Evolutionary conservation across 495 filamentous ascomycete species (phyloP).

Genomic region (Xylaria telfairii): DNA sequence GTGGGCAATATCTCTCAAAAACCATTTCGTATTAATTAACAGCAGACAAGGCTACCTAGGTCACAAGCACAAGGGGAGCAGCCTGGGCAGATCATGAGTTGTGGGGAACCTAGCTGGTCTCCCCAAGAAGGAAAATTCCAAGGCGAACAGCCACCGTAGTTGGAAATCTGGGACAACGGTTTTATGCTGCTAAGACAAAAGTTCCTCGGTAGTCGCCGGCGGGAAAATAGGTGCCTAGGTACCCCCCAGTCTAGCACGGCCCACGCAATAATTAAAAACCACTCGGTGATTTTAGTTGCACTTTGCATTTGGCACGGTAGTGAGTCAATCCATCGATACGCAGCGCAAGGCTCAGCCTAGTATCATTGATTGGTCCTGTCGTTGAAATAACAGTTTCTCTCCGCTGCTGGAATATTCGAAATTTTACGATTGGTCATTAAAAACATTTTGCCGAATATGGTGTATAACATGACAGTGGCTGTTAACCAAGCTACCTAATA

Average conservation of each 20-base stretch:
- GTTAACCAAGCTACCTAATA: background rate
- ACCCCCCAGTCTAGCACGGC: background rate
- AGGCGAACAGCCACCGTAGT: background rate
- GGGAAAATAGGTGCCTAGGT: background rate
- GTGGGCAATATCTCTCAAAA: background rate
- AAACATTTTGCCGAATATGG: background rate
- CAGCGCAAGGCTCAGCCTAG: background rate
- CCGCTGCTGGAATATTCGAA: background rate
- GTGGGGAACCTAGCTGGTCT: background rate
- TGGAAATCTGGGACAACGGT: background rate
- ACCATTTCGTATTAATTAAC: constrained; percentile 3
- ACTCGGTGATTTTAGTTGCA: background rate
- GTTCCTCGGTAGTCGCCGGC: background rate
- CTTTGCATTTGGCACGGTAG: background rate
- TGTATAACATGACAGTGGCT: too few relatives aligned
- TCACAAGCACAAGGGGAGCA: background rate
- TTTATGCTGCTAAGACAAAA: background rate
- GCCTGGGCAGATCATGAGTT: background rate
- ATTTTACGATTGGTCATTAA: constrained; percentile 21
- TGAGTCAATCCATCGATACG: background rate
- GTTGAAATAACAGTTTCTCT: background rate
- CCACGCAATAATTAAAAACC: constrained; percentile 6
- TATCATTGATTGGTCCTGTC: background rate
- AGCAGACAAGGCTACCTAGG: background rate
- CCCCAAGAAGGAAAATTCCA: background rate